phyloP scores from a whole-genome alignment of 345 rosid species.

The Lepidium africanum region DNA sequence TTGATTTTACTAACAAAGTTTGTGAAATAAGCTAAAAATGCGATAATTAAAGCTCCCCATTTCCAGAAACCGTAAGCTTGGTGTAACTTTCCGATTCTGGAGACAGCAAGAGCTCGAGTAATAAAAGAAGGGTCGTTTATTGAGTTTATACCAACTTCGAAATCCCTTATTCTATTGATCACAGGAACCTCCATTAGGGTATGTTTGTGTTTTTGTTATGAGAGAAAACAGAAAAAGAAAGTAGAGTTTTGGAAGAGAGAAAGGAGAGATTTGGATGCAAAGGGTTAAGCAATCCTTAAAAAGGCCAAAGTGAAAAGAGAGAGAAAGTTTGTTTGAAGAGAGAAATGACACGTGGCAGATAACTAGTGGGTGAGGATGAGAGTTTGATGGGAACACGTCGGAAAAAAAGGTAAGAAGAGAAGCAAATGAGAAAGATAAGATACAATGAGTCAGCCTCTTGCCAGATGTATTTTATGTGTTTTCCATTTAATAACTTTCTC shows the following conservation, averaged over 20 bases:
- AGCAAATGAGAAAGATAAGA: constrained; percentile 19
- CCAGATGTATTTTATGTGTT: constrained; percentile 25
- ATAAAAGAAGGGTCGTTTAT: constrained; percentile 37
- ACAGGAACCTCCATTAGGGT: constrained; percentile 67
- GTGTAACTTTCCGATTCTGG: constrained; percentile 32
- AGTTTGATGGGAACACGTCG: constrained; percentile 6
- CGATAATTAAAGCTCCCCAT: constrained; percentile 79
- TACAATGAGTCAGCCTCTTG: constrained; percentile 15
- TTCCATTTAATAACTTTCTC: constrained; percentile 7
- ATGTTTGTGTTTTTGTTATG: constrained; percentile 13
- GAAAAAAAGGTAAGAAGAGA: neutral
- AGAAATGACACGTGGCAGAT: constrained; percentile 9
- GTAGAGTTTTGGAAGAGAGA: neutral
- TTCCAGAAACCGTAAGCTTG: constrained; percentile 48
- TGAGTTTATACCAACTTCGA: constrained; percentile 44
- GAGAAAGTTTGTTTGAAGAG: neutral
- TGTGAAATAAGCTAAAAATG: constrained; percentile 58
- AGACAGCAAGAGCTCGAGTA: constrained; percentile 34
- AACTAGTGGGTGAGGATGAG: neutral
- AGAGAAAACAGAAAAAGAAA: neutral
- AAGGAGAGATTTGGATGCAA: neutral
- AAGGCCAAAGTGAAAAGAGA: neutral
- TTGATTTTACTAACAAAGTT: constrained; percentile 41
- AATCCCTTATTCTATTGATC: constrained; percentile 53
- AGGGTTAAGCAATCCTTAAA: neutral